Conservation (phyloP, 106 monocot species). For the Allium sativum region DNA sequence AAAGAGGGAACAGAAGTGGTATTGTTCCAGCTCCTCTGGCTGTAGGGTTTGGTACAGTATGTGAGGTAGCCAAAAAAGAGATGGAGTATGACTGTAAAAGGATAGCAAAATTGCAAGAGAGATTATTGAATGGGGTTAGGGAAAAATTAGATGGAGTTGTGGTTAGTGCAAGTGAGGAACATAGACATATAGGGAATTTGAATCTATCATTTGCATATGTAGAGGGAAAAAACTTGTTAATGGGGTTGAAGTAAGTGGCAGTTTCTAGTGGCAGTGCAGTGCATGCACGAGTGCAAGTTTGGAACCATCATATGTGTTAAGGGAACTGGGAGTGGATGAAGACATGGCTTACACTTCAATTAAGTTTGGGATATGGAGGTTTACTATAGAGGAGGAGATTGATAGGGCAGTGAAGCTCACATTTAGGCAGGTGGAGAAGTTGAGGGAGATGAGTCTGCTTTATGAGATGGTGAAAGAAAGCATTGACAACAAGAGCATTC, state of each 20-base stretch:
- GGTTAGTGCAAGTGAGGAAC: constrained; percentile 74
- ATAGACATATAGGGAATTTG: constrained; percentile 76
- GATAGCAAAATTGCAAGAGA: constrained; percentile 33
- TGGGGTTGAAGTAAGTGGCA: constrained; percentile 96
- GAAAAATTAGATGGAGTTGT: constrained; percentile 62
- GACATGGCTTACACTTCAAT: constrained; percentile 97
- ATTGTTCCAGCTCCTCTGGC: constrained; percentile 83
- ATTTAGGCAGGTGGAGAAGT: constrained; percentile 78
- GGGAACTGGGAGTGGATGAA: constrained; percentile 91
- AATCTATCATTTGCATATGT: constrained; percentile 87
- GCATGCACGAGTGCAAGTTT: constrained; percentile 94
- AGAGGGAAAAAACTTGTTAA: constrained; percentile 86
- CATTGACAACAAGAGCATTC: constrained; percentile 78
- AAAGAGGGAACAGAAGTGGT: constrained; percentile 84
- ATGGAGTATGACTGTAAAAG: constrained; percentile 73
- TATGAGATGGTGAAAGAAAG: constrained; percentile 98
- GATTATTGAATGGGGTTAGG: constrained; percentile 64
- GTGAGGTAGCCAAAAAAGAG: constrained; percentile 73
- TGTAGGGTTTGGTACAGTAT: constrained; percentile 81
- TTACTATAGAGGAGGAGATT: constrained; percentile 83
- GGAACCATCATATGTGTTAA: constrained; percentile 87
- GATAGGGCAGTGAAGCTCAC: constrained; percentile 63
- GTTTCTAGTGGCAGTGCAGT: constrained; percentile 97
- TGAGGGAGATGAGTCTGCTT: constrained; percentile 91
- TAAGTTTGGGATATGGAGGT: constrained; percentile 85